Conservation (phyloP, 2,329 filamentous ascomycete genomes). For the Colletotrichum sp. region DNA sequence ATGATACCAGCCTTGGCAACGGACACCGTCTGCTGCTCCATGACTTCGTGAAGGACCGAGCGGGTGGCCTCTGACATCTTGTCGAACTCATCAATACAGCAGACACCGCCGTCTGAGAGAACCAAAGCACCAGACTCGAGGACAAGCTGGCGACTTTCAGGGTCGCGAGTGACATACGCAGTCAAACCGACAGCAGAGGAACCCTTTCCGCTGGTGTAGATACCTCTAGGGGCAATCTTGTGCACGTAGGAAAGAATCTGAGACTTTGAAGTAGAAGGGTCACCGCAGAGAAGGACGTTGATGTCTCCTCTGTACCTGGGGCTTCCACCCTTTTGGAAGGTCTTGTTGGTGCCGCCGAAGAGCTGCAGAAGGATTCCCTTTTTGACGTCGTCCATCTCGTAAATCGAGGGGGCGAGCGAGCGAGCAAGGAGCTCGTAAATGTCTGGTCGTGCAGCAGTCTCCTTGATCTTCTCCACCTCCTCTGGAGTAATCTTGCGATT, state of each 20-base stretch:
- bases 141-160: slow-evolving; percentile 80
- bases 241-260: slow-evolving; percentile 94
- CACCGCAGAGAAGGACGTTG: slow-evolving; percentile 94
- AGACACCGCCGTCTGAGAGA: slow-evolving; percentile 81
- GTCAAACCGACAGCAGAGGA: slow-evolving; percentile 84
- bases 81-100: slow-evolving; percentile 86
- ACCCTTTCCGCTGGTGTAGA: slow-evolving; percentile 83
- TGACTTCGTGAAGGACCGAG: slow-evolving; percentile 85
- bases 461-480: slow-evolving; percentile 87
- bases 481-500: slow-evolving; percentile 83
- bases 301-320: slow-evolving; percentile 97
- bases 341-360: slow-evolving; percentile 97
- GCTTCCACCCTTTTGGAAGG: slow-evolving; percentile 93
- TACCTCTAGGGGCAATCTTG: slow-evolving; percentile 90
- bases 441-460: slow-evolving; percentile 79
- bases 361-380: slow-evolving; percentile 97
- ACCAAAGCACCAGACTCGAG: slow-evolving; percentile 82
- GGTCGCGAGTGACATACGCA: slow-evolving; percentile 81
- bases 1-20: slow-evolving; percentile 94
- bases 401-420: slow-evolving; percentile 92
- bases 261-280: slow-evolving; percentile 95
- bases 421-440: slow-evolving; percentile 92
- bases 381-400: slow-evolving; percentile 98
- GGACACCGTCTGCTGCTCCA: slow-evolving; percentile 87
- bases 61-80: slow-evolving; percentile 84